Base-by-base conservation (phyloP, 345 rosid genomes). In the Laguncularia racemosa region DNA sequence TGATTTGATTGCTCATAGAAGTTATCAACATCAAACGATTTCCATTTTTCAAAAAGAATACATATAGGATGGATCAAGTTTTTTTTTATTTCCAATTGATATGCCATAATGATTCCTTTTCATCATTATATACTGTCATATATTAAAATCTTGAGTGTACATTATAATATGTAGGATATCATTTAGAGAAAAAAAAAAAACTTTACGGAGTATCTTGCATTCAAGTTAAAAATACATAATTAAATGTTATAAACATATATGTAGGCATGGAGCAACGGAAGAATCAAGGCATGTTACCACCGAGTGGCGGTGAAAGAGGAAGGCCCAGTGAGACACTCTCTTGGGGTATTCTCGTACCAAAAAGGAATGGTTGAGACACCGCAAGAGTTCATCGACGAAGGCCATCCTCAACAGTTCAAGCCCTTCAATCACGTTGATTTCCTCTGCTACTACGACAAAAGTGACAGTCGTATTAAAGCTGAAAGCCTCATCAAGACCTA, bases 181-280 rank as follows among this genome's bases (percentile, higher is more conserved):
- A 23, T 23, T n/a, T n/a, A n/a, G n/a, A n/a, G n/a, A n/a, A n/a
- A n/a, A n/a, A n/a, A n/a, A n/a, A n/a, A n/a, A n/a, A n/a, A n/a
- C n/a, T n/a, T n/a, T n/a, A n/a, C n/a, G n/a, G n/a, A 23, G 5
- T 23, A 23, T 23, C 28, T 2, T 6, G 28, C 1, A 14, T 47
- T 7, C 18, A 16, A 14, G 50, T n/a, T 47, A 16, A 14, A 1
- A 47, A 23, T 23, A 23, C 3, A 23, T 6, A 2, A 23, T 6
- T 23, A 23, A 23, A 23, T 23, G 3, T n/a, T 23, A 6, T 23
- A 23, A 23, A 23, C 5, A 23, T 23, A 23, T 23, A 10, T 17
- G 55, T 48, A 72, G 80, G 80, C 67, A 50, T 66, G 80, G 80
- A 72, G 76, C 53, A 76, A 69, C 57, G 69, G 55, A 52, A 66